Evolutionary conservation across 345 rosid genomes (phyloP), one percentile per base, ranked within the genome.

Genomic region (Lagerstroemia speciosa): DNA sequence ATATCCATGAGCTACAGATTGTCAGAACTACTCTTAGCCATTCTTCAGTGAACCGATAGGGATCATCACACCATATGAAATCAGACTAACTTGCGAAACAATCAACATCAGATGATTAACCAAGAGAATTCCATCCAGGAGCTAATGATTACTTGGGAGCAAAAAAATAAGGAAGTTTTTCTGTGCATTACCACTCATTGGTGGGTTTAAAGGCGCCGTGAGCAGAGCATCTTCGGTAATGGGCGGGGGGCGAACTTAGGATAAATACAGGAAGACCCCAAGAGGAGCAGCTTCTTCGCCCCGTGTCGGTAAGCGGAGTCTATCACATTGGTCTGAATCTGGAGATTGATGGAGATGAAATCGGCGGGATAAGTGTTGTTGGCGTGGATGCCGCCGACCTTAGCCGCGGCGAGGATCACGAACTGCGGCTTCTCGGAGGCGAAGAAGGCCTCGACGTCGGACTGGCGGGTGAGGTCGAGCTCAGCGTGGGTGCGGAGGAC

Each of bases 381-480:
- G 38, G 99, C 99, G 72, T 94, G 96, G 75, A 94, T 94, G 1
- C 98, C 98, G 0, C 98, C 99, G 17, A 91, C 99, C 81, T 94
- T 94, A 1, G 99, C 99, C 1, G 99, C 98, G 7, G 96, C 91
- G 7, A 94, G 81, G 75, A 94, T 77, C 62, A 87, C 93, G 64
- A 78, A 84, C n/a, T 53, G 76, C 0, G 99, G 98, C 70, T 79
- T 84, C 75, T 89, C 89, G 0, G 80, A 43, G 12, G 89, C 77
- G 43, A 94, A 91, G 82, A 94, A 89, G 29, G 86, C 60, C 9
- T 94, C 99, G 15, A 91, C 98, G 57, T 81, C 82, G 22, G 89
- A 43, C 75, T 94, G 99, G 73, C 84, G 81, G 2, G 96, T 83
- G 74, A 94, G 96, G 41, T 94, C 99, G 62, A 91, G 93, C 77